These are phyloP conservation scores for Penicillium taxi DNA, from an alignment of 495 filamentous ascomycete genomes.

Conservation along the genomic window DNA sequence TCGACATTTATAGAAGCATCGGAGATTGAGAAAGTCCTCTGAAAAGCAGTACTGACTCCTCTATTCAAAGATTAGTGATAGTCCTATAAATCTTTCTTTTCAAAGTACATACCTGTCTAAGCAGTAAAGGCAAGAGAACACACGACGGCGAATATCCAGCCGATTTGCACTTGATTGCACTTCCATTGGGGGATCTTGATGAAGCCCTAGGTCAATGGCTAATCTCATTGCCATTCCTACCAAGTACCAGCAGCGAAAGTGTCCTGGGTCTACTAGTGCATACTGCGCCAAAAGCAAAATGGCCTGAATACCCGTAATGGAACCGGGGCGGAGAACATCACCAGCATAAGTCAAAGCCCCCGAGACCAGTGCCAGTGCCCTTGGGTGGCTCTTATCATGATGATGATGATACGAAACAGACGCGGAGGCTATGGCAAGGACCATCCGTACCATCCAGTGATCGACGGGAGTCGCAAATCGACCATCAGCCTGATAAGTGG, in stretches of 20 bases:
- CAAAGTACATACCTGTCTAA: constrained; percentile 60
- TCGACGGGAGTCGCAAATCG: constrained; percentile 62
- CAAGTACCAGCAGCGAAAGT: constrained; percentile 86
- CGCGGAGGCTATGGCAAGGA: constrained; percentile 69
- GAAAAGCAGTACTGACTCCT: constrained; percentile 70
- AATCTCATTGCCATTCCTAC: constrained; percentile 80
- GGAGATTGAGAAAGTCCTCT: constrained; percentile 80
- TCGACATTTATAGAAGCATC: constrained; percentile 75
- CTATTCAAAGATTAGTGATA: constrained; percentile 40
- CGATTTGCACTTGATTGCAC: constrained; percentile 51
- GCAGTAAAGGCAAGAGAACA: constrained; percentile 81
- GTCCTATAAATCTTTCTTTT: no score
- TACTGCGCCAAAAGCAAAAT: constrained; percentile 80
- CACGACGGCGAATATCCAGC: constrained; percentile 65
- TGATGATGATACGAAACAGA: constrained; percentile 60
- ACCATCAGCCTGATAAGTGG: constrained; percentile 59
- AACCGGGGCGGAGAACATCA: constrained; percentile 72
- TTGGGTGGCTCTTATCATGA: constrained; percentile 54
- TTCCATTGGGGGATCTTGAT: constrained; percentile 74
- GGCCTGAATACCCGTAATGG: constrained; percentile 73
- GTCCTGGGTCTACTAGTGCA: constrained; percentile 75
- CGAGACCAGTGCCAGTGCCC: constrained; percentile 58
- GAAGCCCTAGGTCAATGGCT: constrained; percentile 78
- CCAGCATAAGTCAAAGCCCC: constrained; percentile 69
- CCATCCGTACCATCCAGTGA: constrained; percentile 80